Evolutionary conservation across 148 eudicot species (phyloP).

Genomic region (Silene conica): DNA sequence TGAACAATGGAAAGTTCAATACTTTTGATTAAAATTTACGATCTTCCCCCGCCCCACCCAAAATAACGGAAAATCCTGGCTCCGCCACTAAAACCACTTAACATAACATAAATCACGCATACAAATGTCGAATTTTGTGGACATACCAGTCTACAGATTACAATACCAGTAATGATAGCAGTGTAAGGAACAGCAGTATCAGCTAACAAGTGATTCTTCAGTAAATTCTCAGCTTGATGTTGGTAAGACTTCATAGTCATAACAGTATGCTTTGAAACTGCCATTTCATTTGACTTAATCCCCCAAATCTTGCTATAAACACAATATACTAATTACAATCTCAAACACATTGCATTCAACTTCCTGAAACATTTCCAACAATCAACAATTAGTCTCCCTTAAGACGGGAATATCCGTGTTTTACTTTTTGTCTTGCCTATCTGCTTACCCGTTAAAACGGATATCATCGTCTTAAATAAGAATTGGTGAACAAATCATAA

Average conservation of each 20-base stretch:
- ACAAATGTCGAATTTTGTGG: not conserved
- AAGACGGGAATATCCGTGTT: too few species aligned
- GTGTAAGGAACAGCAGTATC: slow-evolving; percentile 84
- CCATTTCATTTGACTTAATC: slow-evolving; percentile 29
- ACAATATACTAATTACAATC: not conserved
- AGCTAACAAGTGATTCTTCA: slow-evolving; percentile 67
- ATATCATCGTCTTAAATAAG: too few species aligned
- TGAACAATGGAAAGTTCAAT: too few species aligned
- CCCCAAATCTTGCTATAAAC: slow-evolving; percentile 1
- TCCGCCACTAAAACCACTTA: too few species aligned
- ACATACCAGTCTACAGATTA: slow-evolving; percentile 80
- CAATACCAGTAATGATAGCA: slow-evolving; percentile 64
- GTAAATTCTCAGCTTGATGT: slow-evolving; percentile 66
- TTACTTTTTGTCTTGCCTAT: too few species aligned
- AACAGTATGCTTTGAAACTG: slow-evolving; percentile 44
- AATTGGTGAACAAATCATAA: not conserved
- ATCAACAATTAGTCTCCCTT: not conserved
- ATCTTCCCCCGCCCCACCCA: too few species aligned
- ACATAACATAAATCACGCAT: too few species aligned
- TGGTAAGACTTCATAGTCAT: slow-evolving; percentile 67
- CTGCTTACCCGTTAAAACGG: too few species aligned
- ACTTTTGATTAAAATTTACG: too few species aligned
- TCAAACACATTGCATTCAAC: slow-evolving; percentile 4
- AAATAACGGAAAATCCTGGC: not conserved
- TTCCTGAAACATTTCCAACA: not conserved